A percentile compares a stretch with the other conserved stretches of the same genome.
phyloP scores from a whole-genome alignment of 306 rosid species.

The Begonia fuchsioides region DNA sequence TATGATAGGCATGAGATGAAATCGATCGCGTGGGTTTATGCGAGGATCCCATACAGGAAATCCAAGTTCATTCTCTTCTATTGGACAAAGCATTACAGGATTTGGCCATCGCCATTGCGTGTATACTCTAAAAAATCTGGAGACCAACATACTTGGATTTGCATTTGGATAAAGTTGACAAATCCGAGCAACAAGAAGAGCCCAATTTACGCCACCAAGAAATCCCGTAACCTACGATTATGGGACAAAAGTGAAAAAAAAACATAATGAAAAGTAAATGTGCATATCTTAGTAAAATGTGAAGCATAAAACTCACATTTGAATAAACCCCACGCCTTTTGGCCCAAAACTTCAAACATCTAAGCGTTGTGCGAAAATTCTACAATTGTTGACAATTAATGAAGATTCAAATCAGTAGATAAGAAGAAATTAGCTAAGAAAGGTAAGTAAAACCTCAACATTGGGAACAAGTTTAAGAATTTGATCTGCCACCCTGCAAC shows the following conservation, averaged over 20 bases:
- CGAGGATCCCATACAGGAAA: conserved; percentile 96
- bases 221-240: conserved; percentile 77
- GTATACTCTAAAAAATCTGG: conserved; percentile 92
- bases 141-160: conserved; percentile 90
- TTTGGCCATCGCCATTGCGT: conserved; percentile 99
- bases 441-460: conserved; percentile 49
- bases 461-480: conserved; percentile 94
- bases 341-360: conserved; percentile 95
- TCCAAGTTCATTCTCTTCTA: conserved; percentile 83
- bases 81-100: conserved; percentile 89
- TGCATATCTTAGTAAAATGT: background rate
- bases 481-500: conserved; percentile 97
- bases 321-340: conserved; percentile 96
- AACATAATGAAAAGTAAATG: background rate
- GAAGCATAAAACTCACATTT: conserved; percentile 44
- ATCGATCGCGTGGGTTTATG: conserved; percentile 64
- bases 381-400: conserved; percentile 25
- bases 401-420: conserved; percentile 14
- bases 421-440: conserved; percentile 9
- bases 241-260: conserved; percentile 1
- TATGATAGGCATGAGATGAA: conserved; percentile 88
- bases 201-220: conserved; percentile 99
- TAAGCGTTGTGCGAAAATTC: conserved; percentile 75
- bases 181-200: conserved; percentile 83
- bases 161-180: conserved; percentile 99